Percentiles rank a stretch among this genome's conserved stretches.
These are phyloP conservation scores for Neoboletus magnificus DNA, from an alignment of 768 basidiomycete genomes.

Conservation along the genomic window DNA sequence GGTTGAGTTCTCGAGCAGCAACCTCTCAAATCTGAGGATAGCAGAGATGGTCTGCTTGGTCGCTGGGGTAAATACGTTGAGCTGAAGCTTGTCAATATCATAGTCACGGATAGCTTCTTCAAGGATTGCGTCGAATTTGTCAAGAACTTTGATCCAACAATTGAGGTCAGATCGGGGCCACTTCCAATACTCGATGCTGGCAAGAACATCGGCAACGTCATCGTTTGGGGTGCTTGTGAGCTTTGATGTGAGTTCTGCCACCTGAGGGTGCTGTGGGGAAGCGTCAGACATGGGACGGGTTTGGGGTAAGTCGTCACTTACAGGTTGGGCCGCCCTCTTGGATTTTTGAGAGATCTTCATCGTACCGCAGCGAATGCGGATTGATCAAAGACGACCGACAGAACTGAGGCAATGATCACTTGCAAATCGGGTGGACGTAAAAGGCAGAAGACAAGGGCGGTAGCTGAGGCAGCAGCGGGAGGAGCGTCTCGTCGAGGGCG, in stretches of 20 bases:
- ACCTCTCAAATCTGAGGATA: conserved; percentile 83
- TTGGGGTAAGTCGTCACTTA: conserved; percentile 37
- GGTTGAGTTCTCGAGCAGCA: conserved; percentile 95
- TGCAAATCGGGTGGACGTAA: conserved; percentile 6
- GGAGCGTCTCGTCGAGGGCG: conserved; percentile 18
- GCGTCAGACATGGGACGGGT: conserved; percentile 6
- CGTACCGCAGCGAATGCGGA: conserved; percentile 50
- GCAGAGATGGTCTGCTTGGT: conserved; percentile 75
- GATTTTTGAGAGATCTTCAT: conserved; percentile 91
- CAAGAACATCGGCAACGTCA: conserved; percentile 65
- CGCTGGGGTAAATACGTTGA: conserved; percentile 68
- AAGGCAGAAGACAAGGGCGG: conserved; percentile 13
- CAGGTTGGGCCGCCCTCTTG: conserved; percentile 77
- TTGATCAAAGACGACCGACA: conserved; percentile 12
- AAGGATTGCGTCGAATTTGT: conserved; percentile 90
- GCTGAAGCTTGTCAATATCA: conserved; percentile 80
- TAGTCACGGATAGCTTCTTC: conserved; percentile 82
- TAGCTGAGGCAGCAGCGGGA: background rate
- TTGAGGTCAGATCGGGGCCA: conserved; percentile 97
- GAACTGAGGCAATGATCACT: background rate
- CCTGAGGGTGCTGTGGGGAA: conserved; percentile 63
- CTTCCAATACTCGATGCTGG: conserved; percentile 76
- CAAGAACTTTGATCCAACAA: conserved; percentile 93
- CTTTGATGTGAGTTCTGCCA: conserved; percentile 74
- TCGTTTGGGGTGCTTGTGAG: conserved; percentile 65